A percentile compares a stretch with the other conserved stretches of the same genome.
phyloP scores from a whole-genome alignment of 768 basidiomycete species.

The Mycena chlorophos region DNA sequence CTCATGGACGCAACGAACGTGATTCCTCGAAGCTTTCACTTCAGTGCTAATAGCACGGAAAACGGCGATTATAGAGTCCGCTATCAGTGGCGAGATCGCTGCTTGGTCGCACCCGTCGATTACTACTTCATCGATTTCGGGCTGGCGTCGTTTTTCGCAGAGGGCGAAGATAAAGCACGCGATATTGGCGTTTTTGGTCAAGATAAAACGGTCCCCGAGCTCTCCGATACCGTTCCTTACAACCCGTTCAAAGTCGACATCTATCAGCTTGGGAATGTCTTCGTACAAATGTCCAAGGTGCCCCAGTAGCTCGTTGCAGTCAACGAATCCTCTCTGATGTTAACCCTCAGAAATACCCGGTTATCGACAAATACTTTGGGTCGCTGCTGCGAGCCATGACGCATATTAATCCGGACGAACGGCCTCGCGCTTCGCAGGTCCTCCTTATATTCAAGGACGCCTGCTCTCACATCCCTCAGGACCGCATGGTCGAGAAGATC shows the following conservation, averaged over 20 bases:
- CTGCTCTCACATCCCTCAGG: background rate
- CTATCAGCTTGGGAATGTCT: slow-evolving; percentile 27
- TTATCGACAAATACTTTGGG: background rate
- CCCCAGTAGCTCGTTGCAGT: background rate
- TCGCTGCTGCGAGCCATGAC: background rate
- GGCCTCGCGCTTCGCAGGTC: background rate
- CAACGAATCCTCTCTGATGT: background rate
- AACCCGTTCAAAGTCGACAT: slow-evolving; percentile 34
- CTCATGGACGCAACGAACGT: slow-evolving; percentile 18
- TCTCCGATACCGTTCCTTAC: slow-evolving; percentile 23
- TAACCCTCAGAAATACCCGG: background rate
- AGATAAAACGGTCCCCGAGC: slow-evolving; percentile 27
- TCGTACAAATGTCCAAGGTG: background rate
- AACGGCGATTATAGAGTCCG: background rate
- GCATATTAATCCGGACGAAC: background rate
- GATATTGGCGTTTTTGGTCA: slow-evolving; percentile 22
- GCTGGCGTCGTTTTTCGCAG: slow-evolving; percentile 14
- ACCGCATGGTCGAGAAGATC: too few relatives aligned
- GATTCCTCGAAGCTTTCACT: slow-evolving; percentile 17
- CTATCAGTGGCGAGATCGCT: slow-evolving; percentile 10
- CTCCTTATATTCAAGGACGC: background rate
- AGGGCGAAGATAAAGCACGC: background rate
- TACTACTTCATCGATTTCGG: slow-evolving; percentile 33
- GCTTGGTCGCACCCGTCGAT: slow-evolving; percentile 24
- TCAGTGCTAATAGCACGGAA: background rate